Base-by-base conservation (phyloP, 495 filamentous ascomycete species). In the Aspergillus sparsus region DNA sequence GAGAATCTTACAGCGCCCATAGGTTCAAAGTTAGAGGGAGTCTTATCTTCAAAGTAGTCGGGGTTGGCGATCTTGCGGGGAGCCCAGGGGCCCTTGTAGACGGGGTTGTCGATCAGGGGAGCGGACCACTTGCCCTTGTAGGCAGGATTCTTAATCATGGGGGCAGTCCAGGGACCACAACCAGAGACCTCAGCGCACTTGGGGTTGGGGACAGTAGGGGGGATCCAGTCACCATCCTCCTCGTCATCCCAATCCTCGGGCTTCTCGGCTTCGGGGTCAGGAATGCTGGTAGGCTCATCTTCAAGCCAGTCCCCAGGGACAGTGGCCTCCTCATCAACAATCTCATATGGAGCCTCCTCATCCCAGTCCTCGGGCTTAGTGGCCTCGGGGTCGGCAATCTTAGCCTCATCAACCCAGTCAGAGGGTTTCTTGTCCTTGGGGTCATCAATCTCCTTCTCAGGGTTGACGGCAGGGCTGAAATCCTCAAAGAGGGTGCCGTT, bases 201-300 rank as follows among this genome's bases (percentile, higher is more conserved):
- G 74, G 94, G 90, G 86, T 98, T 98, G 70, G 90, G 83, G 44
- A 97, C 86, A 58, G 86, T 91, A n/a, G 95, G 95, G 34, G 94
- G 80, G 66, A 97, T 77, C 92, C 93, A 99, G 80, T 99, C 95
- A 71, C 95, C 95, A 80, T 99, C 95, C 79, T 99, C 95, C 82
- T 98, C 95, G 59, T 98, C 94, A 80, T 98, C 94, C 95, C 95
- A 99, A 69, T 98, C 94, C 80, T 97, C 95, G 61, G 95, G 95
- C 86, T 97, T 99, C 83, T 92, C 85, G 39, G 95, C 92, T 80
- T 97, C 93, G 47, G 95, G 95, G 82, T 99, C 95, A 53, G 93
- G 86, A 59, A 98, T 82, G 70, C 83, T 89, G 57, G 81, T 78
- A 60, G 93, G 87, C 80, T 98, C 95, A 64, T 96, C 83, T 75